phyloP scores from a whole-genome alignment of 1,284 basidiomycete genomes.

The Clitocybe nebularis region DNA sequence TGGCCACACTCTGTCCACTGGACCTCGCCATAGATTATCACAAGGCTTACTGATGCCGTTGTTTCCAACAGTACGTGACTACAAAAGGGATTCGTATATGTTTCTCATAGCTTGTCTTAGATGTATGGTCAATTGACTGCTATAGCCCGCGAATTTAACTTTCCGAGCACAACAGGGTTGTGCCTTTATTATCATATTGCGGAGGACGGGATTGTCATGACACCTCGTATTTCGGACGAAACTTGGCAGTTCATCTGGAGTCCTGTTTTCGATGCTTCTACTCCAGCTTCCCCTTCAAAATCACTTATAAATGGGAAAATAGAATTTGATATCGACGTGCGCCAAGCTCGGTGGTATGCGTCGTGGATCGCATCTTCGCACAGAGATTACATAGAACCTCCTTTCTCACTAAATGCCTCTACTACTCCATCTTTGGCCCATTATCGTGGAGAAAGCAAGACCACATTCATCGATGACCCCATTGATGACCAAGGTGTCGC shows the following conservation, averaged over 20 bases:
- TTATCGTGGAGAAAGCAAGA: conserved; percentile 51
- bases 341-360: conserved; percentile 69
- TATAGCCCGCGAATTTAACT: conserved; percentile 76
- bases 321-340: conserved; percentile 75
- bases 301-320: conserved; percentile 66
- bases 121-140: conserved; percentile 70
- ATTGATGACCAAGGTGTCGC: conserved; percentile 10
- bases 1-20: conserved; percentile 56
- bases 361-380: conserved; percentile 56
- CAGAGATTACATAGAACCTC: conserved; percentile 41
- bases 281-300: conserved; percentile 29
- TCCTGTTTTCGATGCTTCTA: conserved; percentile 52
- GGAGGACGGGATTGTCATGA: conserved; percentile 49
- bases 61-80: conserved; percentile 65
- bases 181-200: conserved; percentile 68
- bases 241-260: conserved; percentile 71
- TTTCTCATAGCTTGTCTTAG: conserved; percentile 30
- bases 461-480: conserved; percentile 36
- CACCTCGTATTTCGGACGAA: conserved; percentile 74
- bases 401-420: conserved; percentile 37
- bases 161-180: conserved; percentile 69
- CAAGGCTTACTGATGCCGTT: conserved; percentile 74
- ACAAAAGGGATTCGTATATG: too few species aligned
- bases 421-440: conserved; percentile 42
- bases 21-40: conserved; percentile 55